Conservation (phyloP, 345 rosid genomes). For the Eucalyptus cloeziana region DNA sequence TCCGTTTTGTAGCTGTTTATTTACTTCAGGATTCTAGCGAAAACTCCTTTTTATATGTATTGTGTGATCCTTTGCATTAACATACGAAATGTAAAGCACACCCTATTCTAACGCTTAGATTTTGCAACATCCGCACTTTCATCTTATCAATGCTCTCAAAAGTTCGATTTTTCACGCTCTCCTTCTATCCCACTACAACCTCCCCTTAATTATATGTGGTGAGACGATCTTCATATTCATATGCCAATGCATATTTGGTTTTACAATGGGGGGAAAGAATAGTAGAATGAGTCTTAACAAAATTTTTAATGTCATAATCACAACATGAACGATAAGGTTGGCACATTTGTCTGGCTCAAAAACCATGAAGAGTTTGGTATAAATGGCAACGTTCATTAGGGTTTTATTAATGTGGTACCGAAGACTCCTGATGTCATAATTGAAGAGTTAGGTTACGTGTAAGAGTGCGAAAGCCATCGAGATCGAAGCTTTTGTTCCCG, state of each 20-base stretch:
- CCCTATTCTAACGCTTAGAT: neutral
- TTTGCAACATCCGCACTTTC: neutral
- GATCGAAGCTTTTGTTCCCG: neutral
- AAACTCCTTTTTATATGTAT: neutral
- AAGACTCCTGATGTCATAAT: neutral
- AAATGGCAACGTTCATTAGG: neutral
- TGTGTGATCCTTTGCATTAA: neutral
- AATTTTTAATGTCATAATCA: neutral
- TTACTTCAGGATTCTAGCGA: neutral
- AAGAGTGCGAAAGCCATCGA: neutral
- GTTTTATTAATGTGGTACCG: neutral
- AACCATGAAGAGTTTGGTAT: neutral
- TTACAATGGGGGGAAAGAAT: neutral
- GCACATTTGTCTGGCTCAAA: neutral
- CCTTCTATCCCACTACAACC: neutral
- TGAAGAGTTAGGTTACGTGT: neutral
- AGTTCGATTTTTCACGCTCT: neutral
- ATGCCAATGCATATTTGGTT: neutral
- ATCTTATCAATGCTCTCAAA: neutral
- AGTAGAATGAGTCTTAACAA: neutral
- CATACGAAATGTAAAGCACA: neutral
- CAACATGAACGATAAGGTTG: neutral
- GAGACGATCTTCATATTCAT: neutral
- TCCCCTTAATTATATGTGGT: neutral
- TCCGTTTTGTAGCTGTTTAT: neutral